Conservation (phyloP, 257 asterid genomes). For the Hygrophila difformis region DNA sequence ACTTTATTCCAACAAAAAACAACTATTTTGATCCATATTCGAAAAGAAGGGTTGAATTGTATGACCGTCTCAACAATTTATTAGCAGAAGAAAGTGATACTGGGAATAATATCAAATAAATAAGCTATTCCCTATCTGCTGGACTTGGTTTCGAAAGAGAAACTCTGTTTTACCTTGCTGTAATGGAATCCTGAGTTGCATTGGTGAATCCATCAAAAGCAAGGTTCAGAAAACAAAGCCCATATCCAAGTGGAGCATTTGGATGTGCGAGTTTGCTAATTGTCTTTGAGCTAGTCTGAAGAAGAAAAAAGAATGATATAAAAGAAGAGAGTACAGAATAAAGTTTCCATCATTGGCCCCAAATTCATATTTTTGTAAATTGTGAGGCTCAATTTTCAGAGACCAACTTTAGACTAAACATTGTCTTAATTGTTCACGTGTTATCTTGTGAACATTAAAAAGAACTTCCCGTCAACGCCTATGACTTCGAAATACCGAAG, state of each 20-base stretch:
- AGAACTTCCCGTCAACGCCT: background rate
- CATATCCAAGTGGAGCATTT: conserved; percentile 90
- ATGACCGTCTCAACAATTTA: background rate
- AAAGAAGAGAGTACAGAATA: conserved; percentile 10
- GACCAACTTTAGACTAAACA: background rate
- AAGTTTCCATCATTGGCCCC: background rate
- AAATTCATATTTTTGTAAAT: background rate
- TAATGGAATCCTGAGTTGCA: conserved; percentile 96
- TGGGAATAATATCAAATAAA: background rate
- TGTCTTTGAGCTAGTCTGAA: conserved; percentile 91
- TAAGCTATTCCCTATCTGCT: background rate
- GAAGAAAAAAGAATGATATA: conserved; percentile 5
- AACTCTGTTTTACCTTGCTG: conserved; percentile 45
- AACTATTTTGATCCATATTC: background rate
- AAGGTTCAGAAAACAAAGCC: conserved; percentile 83
- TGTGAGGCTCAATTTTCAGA: conserved; percentile 1
- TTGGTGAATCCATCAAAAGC: conserved; percentile 98
- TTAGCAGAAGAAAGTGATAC: background rate
- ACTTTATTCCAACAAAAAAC: background rate
- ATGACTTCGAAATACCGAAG: background rate
- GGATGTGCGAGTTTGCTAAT: conserved; percentile 89
- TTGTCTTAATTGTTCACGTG: background rate
- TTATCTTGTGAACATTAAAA: background rate
- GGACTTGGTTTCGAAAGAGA: background rate
- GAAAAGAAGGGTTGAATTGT: background rate